A percentile compares a stretch with the other conserved stretches of the same genome.
phyloP scores from a whole-genome alignment of 176 grass and related monocot genomes.

The Coix lacrymajobi region DNA sequence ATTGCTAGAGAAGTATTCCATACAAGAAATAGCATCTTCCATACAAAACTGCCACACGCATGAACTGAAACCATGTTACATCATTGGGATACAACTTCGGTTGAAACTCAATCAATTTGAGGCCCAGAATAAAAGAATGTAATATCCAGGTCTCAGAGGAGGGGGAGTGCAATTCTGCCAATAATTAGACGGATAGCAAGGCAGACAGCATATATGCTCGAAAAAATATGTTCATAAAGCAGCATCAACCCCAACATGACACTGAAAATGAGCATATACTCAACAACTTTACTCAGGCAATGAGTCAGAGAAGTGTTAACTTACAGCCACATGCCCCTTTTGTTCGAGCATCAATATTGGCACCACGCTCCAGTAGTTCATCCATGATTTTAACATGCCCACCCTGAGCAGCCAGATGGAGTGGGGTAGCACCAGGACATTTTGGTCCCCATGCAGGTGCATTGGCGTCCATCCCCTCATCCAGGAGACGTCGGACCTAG shows the following conservation, averaged over 20 bases:
- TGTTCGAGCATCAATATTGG: slow-evolving; percentile 93
- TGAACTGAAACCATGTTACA: background rate
- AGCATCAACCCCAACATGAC: background rate
- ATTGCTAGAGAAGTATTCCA: background rate
- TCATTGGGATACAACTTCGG: background rate
- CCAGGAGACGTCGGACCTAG: slow-evolving; percentile 73
- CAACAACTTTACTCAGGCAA: background rate
- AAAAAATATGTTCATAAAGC: background rate
- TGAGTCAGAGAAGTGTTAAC: background rate
- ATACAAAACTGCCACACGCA: background rate
- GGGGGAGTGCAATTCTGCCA: background rate
- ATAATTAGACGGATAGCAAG: background rate
- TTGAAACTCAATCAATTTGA: background rate
- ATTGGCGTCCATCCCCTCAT: slow-evolving; percentile 81
- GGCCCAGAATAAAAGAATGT: background rate
- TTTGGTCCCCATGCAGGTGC: slow-evolving; percentile 75
- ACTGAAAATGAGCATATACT: background rate
- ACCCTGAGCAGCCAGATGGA: slow-evolving; percentile 93
- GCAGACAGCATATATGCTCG: background rate
- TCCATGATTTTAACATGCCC: slow-evolving; percentile 91
- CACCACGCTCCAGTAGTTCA: slow-evolving; percentile 86
- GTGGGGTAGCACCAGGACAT: slow-evolving; percentile 67
- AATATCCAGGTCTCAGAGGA: background rate
- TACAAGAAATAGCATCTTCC: background rate
- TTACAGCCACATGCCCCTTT: slow-evolving; percentile 98